Percentiles rank a stretch among this genome's conserved stretches.
Evolutionary conservation across 1,284 basidiomycete species (phyloP).

Genomic region (Ustilago trichophora): DNA sequence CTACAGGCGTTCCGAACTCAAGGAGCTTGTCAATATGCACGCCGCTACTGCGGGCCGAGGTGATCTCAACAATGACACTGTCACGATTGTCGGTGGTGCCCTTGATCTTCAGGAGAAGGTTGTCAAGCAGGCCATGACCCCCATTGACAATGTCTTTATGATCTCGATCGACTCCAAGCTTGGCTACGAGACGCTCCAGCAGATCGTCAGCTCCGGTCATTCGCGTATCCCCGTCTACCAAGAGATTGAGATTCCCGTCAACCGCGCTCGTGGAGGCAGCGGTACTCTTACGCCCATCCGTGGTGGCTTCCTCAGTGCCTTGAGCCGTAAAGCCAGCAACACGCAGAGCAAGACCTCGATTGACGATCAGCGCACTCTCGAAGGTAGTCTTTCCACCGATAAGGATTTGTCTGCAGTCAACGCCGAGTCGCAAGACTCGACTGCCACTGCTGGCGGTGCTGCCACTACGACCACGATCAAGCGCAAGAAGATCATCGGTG

Average conservation of each 20-base stretch:
- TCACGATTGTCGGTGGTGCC: slow-evolving; percentile 79
- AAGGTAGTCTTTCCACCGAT: slow-evolving; percentile 25
- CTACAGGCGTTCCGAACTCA: slow-evolving; percentile 71
- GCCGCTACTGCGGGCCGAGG: slow-evolving; percentile 71
- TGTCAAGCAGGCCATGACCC: slow-evolving; percentile 80
- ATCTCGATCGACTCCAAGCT: slow-evolving; percentile 80
- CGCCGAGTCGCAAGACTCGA: slow-evolving; percentile 51
- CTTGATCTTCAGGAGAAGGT: slow-evolving; percentile 78
- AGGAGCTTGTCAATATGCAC: slow-evolving; percentile 79
- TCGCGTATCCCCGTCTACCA: slow-evolving; percentile 71
- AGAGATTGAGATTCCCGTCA: slow-evolving; percentile 68
- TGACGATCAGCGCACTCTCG: slow-evolving; percentile 38
- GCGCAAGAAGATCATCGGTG: slow-evolving; percentile 79
- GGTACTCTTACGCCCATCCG: slow-evolving; percentile 41
- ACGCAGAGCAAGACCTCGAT: slow-evolving; percentile 16
- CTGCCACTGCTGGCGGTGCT: slow-evolving; percentile 68
- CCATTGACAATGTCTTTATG: slow-evolving; percentile 77
- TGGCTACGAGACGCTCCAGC: slow-evolving; percentile 79
- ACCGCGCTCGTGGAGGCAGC: slow-evolving; percentile 29
- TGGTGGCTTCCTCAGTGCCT: slow-evolving; percentile 34
- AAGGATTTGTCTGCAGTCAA: slow-evolving; percentile 32
- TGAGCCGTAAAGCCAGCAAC: slow-evolving; percentile 66
- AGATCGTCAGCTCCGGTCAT: slow-evolving; percentile 80
- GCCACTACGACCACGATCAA: slow-evolving; percentile 42
- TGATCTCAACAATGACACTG: slow-evolving; percentile 77